phyloP scores from a whole-genome alignment of 345 rosid genomes.

The Hibiscus mutabilis region DNA sequence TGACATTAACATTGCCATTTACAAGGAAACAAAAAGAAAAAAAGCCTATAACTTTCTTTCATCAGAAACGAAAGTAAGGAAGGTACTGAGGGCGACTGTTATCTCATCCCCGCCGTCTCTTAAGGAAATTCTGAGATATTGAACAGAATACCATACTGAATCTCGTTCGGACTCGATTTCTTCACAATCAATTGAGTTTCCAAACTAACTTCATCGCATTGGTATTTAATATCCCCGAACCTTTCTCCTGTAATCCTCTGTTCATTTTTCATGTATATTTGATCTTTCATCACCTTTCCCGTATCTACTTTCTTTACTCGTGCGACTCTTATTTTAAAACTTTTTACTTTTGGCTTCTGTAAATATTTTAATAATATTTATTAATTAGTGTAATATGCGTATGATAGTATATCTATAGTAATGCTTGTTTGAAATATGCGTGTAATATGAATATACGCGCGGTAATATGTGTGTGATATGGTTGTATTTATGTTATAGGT shows the following conservation, averaged over 20 bases:
- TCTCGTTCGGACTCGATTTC: background rate
- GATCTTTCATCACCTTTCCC: conserved; percentile 3
- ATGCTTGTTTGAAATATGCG: too few relatives aligned
- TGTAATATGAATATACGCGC: too few relatives aligned
- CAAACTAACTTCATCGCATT: background rate
- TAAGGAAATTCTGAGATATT: background rate
- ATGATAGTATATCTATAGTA: too few relatives aligned
- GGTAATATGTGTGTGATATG: too few relatives aligned
- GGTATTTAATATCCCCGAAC: background rate
- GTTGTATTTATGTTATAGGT: too few relatives aligned
- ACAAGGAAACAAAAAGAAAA: background rate
- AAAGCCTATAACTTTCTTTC: background rate
- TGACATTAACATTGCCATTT: background rate
- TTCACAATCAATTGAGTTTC: background rate
- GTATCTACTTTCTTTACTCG: background rate
- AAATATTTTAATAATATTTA: too few relatives aligned
- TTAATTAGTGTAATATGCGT: too few relatives aligned
- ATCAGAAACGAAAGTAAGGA: background rate
- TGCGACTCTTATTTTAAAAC: background rate
- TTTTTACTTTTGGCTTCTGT: background rate
- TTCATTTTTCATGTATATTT: background rate
- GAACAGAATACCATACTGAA: background rate
- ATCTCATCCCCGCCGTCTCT: background rate
- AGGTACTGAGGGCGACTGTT: background rate
- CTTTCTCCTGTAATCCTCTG: background rate